Conservation (phyloP, 2,329 filamentous ascomycete species). For the Colletotrichum plurivorum region DNA sequence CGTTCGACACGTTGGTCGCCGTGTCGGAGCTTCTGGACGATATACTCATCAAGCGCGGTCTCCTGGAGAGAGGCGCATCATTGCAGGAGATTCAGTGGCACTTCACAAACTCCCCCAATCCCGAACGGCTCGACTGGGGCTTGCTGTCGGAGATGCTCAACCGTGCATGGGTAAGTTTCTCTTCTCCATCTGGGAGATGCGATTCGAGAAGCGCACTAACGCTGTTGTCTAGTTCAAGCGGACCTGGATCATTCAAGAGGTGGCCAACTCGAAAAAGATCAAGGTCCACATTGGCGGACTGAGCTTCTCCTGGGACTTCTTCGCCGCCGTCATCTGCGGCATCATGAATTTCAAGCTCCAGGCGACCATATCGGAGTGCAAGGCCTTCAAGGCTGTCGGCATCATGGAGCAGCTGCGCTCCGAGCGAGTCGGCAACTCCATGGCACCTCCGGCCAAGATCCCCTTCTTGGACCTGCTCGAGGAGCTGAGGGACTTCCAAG, state of each 20-base stretch:
- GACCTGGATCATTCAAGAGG: conserved; percentile 39
- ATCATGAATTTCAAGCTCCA: conserved; percentile 14
- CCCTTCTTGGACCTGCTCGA: conserved; percentile 17
- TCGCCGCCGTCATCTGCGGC: not conserved
- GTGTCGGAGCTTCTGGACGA: conserved; percentile 7
- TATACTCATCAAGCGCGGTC: not conserved
- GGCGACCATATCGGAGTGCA: conserved; percentile 13
- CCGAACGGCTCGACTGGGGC: conserved; percentile 18
- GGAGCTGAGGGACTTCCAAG: conserved; percentile 30
- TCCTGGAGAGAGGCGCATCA: not conserved
- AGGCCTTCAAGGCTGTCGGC: conserved; percentile 23
- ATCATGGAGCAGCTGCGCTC: conserved; percentile 12
- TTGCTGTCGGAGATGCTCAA: conserved; percentile 26
- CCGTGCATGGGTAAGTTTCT: conserved; percentile 22
- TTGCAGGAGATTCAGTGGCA: conserved; percentile 14
- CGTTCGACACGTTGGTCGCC: not conserved
- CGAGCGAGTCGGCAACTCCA: not conserved
- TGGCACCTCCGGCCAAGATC: not conserved
- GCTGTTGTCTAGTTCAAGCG: conserved; percentile 30
- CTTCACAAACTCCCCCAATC: conserved; percentile 6
- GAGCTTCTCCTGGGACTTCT: not conserved
- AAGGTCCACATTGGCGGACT: conserved; percentile 19
- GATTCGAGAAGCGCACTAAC: not conserved
- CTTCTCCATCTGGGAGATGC: not conserved
- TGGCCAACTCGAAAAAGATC: conserved; percentile 21